These are phyloP conservation scores for Paraphaeosphaeria sporulosa DNA, from an alignment of 2,329 filamentous ascomycete genomes.

Conservation along the genomic window DNA sequence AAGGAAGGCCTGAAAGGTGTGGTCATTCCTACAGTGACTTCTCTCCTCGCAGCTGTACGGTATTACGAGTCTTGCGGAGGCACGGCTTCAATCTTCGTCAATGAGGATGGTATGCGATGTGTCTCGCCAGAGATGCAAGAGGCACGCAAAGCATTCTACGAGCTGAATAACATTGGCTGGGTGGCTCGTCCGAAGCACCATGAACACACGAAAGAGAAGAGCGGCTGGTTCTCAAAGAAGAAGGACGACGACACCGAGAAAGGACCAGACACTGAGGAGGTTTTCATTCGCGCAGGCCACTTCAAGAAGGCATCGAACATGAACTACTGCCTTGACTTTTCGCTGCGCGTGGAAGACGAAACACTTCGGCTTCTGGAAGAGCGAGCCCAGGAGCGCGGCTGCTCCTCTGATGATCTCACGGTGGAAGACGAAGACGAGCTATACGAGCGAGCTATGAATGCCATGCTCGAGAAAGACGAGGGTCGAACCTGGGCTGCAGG, in stretches of 20 bases:
- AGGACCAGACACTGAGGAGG: slow-evolving; percentile 56
- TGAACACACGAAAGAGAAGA: slow-evolving; percentile 49
- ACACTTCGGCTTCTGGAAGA: slow-evolving; percentile 50
- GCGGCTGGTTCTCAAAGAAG: slow-evolving; percentile 36
- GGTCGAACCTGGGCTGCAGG: slow-evolving; percentile 83
- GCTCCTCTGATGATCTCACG: slow-evolving; percentile 30
- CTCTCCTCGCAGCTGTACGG: slow-evolving; percentile 69
- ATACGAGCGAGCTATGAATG: slow-evolving; percentile 57
- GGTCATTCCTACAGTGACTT: slow-evolving; percentile 78
- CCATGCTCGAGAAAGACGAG: slow-evolving; percentile 67
- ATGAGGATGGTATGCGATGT: slow-evolving; percentile 69
- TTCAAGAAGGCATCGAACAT: slow-evolving; percentile 68
- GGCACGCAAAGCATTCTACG: slow-evolving; percentile 55
- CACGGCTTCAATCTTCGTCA: slow-evolving; percentile 70
- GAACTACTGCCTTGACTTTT: slow-evolving; percentile 72
- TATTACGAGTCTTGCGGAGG: slow-evolving; percentile 59
- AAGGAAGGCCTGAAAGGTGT: slow-evolving; percentile 79
- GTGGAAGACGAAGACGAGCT: slow-evolving; percentile 38
- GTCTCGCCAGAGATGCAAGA: slow-evolving; percentile 56
- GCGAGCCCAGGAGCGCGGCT: slow-evolving; percentile 24
- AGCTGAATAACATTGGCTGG: slow-evolving; percentile 58
- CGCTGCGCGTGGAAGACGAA: slow-evolving; percentile 68
- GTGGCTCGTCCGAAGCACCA: slow-evolving; percentile 53
- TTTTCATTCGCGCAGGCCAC: slow-evolving; percentile 36
- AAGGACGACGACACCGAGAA: slow-evolving; percentile 16